These are phyloP conservation scores for Tulasnella sp. DNA, from an alignment of 768 basidiomycete genomes.

Conservation along the genomic window DNA sequence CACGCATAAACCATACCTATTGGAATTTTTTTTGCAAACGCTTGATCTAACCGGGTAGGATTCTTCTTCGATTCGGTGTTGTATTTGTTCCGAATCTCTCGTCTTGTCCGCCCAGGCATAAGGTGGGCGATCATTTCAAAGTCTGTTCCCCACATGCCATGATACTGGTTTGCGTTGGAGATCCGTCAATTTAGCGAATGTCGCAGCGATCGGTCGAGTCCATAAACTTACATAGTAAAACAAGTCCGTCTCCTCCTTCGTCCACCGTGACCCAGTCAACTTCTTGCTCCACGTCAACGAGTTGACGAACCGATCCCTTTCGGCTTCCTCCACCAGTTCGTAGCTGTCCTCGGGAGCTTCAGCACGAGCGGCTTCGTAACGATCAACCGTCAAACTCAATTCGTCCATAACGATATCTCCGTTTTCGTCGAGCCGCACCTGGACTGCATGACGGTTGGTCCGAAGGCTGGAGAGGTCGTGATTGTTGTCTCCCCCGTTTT, in stretches of 20 bases:
- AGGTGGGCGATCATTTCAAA: conserved; percentile 88
- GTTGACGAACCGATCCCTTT: conserved; percentile 80
- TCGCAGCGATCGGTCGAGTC: neutral
- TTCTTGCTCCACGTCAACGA: conserved; percentile 77
- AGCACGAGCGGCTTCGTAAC: conserved; percentile 35
- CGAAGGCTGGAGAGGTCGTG: conserved; percentile 59
- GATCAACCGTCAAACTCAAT: conserved; percentile 75
- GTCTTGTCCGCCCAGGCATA: conserved; percentile 78
- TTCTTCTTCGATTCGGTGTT: conserved; percentile 84
- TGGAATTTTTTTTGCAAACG: conserved; percentile 68
- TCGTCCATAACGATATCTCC: conserved; percentile 87
- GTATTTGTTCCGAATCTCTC: conserved; percentile 91
- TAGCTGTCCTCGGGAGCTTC: conserved; percentile 48
- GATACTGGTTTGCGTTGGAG: conserved; percentile 52
- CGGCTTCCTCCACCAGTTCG: conserved; percentile 49
- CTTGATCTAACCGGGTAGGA: conserved; percentile 66
- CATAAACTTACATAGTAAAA: conserved; percentile 70
- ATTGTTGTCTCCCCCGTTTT: conserved; percentile 40
- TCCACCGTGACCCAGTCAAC: conserved; percentile 81
- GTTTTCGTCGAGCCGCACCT: conserved; percentile 81
- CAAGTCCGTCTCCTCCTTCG: conserved; percentile 80
- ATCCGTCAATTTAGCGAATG: neutral
- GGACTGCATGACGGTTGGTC: conserved; percentile 73
- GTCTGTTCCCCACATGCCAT: conserved; percentile 86
- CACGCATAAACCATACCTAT: conserved; percentile 55